phyloP scores from a whole-genome alignment of 2,329 filamentous ascomycete genomes.

The Fusarium sp. region DNA sequence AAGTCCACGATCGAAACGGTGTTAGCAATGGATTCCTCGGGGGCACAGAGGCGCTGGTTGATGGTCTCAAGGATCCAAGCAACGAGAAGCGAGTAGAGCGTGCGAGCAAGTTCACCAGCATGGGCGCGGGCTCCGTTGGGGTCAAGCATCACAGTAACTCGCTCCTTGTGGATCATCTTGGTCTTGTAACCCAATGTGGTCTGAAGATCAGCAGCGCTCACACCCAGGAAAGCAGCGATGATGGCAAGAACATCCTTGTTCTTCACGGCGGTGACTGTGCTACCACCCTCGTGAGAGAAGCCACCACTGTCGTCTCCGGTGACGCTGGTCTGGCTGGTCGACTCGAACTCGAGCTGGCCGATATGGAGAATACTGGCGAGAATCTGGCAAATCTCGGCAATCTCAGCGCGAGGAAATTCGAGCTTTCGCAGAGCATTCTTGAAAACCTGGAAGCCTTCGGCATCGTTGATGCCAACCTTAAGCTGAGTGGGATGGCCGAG shows the following conservation, averaged over 20 bases:
- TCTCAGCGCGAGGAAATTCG: slow-evolving; percentile 92
- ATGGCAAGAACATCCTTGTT: slow-evolving; percentile 91
- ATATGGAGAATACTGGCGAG: slow-evolving; percentile 96
- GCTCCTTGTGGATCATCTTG: slow-evolving; percentile 94
- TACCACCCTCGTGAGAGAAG: slow-evolving; percentile 93
- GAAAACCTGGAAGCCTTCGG: slow-evolving; percentile 96
- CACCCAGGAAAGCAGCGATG: slow-evolving; percentile 93
- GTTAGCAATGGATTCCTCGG: slow-evolving; percentile 90
- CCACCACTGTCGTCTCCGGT: slow-evolving; percentile 92
- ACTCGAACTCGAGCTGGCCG: slow-evolving; percentile 94
- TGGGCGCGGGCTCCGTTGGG: slow-evolving; percentile 89
- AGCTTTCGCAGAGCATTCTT: slow-evolving; percentile 95
- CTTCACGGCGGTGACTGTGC: slow-evolving; percentile 86
- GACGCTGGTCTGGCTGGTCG: slow-evolving; percentile 80
- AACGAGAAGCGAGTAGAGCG: slow-evolving; percentile 92
- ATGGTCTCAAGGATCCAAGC: slow-evolving; percentile 94
- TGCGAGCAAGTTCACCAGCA: slow-evolving; percentile 92
- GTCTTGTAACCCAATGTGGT: slow-evolving; percentile 94
- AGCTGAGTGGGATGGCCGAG: slow-evolving; percentile 96
- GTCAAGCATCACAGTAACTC: slow-evolving; percentile 98
- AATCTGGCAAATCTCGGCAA: slow-evolving; percentile 96
- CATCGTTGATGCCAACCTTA: slow-evolving; percentile 96
- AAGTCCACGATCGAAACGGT: slow-evolving; percentile 97
- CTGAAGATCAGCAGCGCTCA: slow-evolving; percentile 84
- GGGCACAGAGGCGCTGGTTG: slow-evolving; percentile 88